Evolutionary conservation across 495 filamentous ascomycete genomes (phyloP).

Genomic region (Daldinia caldariorum): DNA sequence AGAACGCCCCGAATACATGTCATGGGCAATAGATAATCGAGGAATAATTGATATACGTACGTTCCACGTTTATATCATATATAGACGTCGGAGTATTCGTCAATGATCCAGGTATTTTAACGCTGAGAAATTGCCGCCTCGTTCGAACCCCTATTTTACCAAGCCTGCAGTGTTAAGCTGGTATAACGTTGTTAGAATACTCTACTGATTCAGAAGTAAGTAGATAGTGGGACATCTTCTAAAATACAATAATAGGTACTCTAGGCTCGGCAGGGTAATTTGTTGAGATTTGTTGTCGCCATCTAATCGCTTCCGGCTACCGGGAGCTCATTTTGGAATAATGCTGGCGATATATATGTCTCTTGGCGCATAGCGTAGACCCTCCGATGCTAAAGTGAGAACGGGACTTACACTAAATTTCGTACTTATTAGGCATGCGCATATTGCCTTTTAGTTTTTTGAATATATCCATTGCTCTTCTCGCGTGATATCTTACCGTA

Average conservation of each 20-base stretch:
- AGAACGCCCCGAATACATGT: neutral
- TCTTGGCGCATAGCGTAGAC: neutral
- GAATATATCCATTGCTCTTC: neutral
- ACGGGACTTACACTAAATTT: neutral
- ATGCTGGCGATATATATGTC: neutral
- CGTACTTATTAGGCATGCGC: neutral
- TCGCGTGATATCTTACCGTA: neutral
- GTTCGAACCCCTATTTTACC: neutral
- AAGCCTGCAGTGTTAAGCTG: neutral
- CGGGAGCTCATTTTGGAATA: constrained; percentile 2
- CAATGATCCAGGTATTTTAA: neutral
- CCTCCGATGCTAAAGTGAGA: neutral
- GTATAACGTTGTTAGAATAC: too few relatives aligned
- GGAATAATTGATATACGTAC: neutral
- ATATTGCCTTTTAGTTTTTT: neutral
- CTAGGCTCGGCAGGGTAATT: too few relatives aligned
- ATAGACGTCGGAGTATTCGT: neutral
- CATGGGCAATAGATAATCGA: neutral
- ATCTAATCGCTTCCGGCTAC: neutral
- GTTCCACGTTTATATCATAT: neutral
- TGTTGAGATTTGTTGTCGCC: neutral
- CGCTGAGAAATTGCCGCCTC: too few relatives aligned
- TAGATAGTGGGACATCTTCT: too few relatives aligned
- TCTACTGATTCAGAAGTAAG: too few relatives aligned
- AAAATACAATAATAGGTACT: too few relatives aligned